These are phyloP conservation scores for Spathaspora arborariae DNA, from an alignment of 805 yeast species.

Conservation along the genomic window DNA sequence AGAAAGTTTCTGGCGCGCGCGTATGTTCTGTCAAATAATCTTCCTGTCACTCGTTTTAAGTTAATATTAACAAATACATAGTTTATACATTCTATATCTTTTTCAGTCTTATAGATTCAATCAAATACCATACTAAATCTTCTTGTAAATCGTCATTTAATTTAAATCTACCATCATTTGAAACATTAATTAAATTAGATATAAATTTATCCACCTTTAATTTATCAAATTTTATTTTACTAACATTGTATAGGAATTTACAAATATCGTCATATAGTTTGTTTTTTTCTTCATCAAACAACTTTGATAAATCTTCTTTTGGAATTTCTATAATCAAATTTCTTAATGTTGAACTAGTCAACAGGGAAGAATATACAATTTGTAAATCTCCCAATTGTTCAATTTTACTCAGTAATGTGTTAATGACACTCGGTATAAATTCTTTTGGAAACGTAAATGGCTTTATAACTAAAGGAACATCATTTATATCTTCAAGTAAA, in stretches of 20 bases:
- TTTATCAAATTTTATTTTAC: conserved; percentile 19
- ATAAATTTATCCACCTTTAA: conserved; percentile 17
- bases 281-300: conserved; percentile 1
- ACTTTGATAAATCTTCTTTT: conserved; percentile 12
- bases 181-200: conserved; percentile 15
- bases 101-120: conserved; percentile 5
- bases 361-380: conserved; percentile 5
- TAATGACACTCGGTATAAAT: conserved; percentile 9
- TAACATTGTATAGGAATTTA: conserved; percentile 15
- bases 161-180: conserved; percentile 21
- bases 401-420: conserved; percentile 5
- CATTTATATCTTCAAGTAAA: conserved; percentile 10
- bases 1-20: no score
- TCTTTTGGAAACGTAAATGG: conserved; percentile 3
- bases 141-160: conserved; percentile 7
- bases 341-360: conserved; percentile 14
- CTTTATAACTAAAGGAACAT: conserved; percentile 9
- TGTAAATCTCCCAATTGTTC: conserved; percentile 3
- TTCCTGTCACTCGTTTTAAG: no score
- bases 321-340: conserved; percentile 22
- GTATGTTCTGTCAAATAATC: no score
- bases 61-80: no score
- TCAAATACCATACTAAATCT: conserved; percentile 7
- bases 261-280: conserved; percentile 15
- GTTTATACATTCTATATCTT: no score